phyloP scores from a whole-genome alignment of 257 asterid species.

The Ilex aquifolium region DNA sequence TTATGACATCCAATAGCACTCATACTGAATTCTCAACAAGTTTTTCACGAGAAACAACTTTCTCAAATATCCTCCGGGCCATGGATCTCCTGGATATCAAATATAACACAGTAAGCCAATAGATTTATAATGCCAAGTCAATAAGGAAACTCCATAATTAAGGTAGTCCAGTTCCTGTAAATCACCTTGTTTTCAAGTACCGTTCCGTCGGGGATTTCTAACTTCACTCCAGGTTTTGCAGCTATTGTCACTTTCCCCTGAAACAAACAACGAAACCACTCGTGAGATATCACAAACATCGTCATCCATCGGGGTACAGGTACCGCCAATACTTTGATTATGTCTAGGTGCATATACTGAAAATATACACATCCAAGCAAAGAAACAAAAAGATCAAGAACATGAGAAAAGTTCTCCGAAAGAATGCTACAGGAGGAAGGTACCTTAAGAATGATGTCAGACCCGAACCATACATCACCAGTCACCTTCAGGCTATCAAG shows the following conservation, averaged over 20 bases:
- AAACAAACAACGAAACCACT: constrained; percentile 3
- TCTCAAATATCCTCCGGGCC: constrained; percentile 71
- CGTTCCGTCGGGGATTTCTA: constrained; percentile 79
- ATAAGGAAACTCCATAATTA: not conserved
- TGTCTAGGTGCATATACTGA: no score
- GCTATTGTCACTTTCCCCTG: constrained; percentile 80
- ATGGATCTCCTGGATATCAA: constrained; percentile 55
- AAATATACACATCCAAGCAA: not conserved
- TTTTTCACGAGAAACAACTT: constrained; percentile 6
- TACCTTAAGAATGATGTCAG: constrained; percentile 77
- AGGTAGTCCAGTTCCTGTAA: not conserved
- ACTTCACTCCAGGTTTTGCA: constrained; percentile 72
- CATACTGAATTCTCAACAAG: not conserved
- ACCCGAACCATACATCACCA: constrained; percentile 91
- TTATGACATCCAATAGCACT: constrained; percentile 1
- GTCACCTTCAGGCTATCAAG: constrained; percentile 87
- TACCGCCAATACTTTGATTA: no score
- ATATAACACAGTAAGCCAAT: constrained; percentile 7
- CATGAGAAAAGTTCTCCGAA: not conserved
- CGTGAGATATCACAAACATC: no score
- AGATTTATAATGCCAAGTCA: not conserved
- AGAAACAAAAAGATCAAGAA: not conserved
- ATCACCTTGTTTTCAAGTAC: constrained; percentile 74
- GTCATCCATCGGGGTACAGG: no score
- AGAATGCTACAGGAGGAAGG: not conserved